phyloP scores from a whole-genome alignment of 805 yeast genomes.

The Barnettozyma populi region DNA sequence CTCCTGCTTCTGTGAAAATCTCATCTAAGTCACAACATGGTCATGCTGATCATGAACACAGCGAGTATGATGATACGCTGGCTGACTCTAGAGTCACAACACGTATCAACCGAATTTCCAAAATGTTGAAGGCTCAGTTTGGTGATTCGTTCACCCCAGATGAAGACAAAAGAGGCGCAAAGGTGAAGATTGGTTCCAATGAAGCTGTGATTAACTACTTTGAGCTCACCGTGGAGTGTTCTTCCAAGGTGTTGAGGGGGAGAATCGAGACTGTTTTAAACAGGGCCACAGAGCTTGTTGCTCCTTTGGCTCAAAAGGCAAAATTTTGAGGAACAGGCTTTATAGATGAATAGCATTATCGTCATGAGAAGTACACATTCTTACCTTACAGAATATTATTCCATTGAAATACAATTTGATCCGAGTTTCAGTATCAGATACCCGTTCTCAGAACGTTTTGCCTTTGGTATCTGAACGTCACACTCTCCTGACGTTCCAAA shows the following conservation, averaged over 20 bases:
- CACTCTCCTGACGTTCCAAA: slow-evolving; percentile 80
- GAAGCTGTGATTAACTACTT: slow-evolving; percentile 65
- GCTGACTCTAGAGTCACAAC: slow-evolving; percentile 31
- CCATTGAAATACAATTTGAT: neutral
- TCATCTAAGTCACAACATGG: slow-evolving; percentile 59
- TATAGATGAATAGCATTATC: neutral
- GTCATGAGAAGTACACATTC: neutral
- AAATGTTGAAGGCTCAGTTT: slow-evolving; percentile 76
- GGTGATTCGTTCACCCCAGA: slow-evolving; percentile 62
- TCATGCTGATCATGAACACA: slow-evolving; percentile 32
- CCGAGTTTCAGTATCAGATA: slow-evolving; percentile 2
- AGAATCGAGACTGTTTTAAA: slow-evolving; percentile 77
- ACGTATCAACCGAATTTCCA: slow-evolving; percentile 49
- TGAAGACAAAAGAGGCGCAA: slow-evolving; percentile 42
- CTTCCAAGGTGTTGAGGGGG: slow-evolving; percentile 69
- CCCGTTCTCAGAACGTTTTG: slow-evolving; percentile 61
- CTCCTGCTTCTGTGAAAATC: slow-evolving; percentile 90
- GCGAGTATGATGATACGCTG: slow-evolving; percentile 18
- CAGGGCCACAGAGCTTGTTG: slow-evolving; percentile 74
- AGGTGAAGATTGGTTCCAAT: slow-evolving; percentile 66
- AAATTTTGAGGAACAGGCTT: slow-evolving; percentile 4
- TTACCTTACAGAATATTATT: neutral
- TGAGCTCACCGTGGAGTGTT: slow-evolving; percentile 63
- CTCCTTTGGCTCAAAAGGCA: slow-evolving; percentile 60
- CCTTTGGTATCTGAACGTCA: slow-evolving; percentile 83